Base-by-base conservation (phyloP, 352 stramenopile species). In the Phytophthora pisi region DNA sequence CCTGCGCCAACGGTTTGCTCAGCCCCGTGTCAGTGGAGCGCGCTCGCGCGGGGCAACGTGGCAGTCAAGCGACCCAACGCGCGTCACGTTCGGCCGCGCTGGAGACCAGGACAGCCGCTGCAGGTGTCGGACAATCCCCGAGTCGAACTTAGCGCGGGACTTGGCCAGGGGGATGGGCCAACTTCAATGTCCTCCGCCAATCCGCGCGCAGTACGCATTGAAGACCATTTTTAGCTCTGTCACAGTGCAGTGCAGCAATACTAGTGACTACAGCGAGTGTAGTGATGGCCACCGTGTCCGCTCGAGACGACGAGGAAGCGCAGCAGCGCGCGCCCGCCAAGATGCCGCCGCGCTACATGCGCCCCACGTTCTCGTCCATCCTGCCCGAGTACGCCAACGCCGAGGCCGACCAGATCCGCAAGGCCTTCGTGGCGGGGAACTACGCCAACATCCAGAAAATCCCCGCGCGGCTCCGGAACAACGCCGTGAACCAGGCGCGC, bases 281-380 rank as follows among this genome's bases (percentile, higher is more conserved):
- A 45, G 11, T 18, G 38, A 45, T 74, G 66, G n/a, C n/a, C 5
- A 28, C 49, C 23, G 34, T 67, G 16, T 51, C 61, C 16, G 13
- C 59, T 60, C 46, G 28, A 40, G 46, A 30, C 20, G 59, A 61
- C 16, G 46, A 57, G 9, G 56, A 57, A 13, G 47, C 28, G n/a
- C 54, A 60, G 38, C 60, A 57, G 5, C 6, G 40, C 9, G n/a
- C 40, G 45, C 52, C 40, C 4, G 47, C n/a, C 43, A 70, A 68
- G 43, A 58, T 70, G 56, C 69, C 81, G n/a, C 86, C 84, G 45
- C 73, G 87, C 68, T 94, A 94, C 68, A 94, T 94, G 86, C 76
- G 76, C 13, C 87, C 87, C 64, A 95, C 90, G 52, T 95, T 95
- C 65, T 80, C 85, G 49, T 92, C 87, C 18, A 84, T 95, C 24